Percentiles rank a stretch among this genome's conserved stretches.
phyloP scores from a whole-genome alignment of 257 asterid genomes.

The Oldenlandia corymbosa region DNA sequence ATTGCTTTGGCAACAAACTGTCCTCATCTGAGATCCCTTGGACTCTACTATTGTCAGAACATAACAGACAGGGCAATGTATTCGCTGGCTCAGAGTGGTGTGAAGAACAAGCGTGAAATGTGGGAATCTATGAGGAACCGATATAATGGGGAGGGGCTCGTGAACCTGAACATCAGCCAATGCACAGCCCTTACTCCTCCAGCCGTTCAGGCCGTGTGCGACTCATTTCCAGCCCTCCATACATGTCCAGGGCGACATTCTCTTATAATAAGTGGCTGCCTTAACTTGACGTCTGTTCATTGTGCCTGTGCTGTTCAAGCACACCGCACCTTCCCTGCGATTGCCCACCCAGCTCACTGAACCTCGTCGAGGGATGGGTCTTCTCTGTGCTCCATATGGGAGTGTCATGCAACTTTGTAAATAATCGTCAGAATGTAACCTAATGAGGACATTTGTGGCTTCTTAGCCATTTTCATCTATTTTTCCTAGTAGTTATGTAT shows the following conservation, averaged over 20 bases:
- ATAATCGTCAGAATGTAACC: background rate
- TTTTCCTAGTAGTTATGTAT: background rate
- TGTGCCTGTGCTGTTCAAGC: slow-evolving; percentile 73
- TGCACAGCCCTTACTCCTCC: slow-evolving; percentile 99
- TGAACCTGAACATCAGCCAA: slow-evolving; percentile 85
- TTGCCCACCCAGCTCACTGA: slow-evolving; percentile 70
- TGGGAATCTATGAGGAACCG: slow-evolving; percentile 63
- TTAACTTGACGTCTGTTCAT: slow-evolving; percentile 74
- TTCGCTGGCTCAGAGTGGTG: slow-evolving; percentile 76
- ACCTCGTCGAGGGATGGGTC: background rate
- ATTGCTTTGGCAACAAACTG: slow-evolving; percentile 81
- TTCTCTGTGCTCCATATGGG: slow-evolving; percentile 3
- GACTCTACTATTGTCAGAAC: slow-evolving; percentile 82
- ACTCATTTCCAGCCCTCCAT: slow-evolving; percentile 87
- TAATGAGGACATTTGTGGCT: slow-evolving; percentile 6
- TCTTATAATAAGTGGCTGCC: slow-evolving; percentile 87
- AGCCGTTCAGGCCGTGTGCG: slow-evolving; percentile 94
- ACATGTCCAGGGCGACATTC: slow-evolving; percentile 85
- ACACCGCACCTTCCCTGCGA: slow-evolving; percentile 41
- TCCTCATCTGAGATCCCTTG: slow-evolving; percentile 70
- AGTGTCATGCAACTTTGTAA: slow-evolving; percentile 3
- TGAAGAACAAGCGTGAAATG: slow-evolving; percentile 45
- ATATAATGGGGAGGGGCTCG: slow-evolving; percentile 76
- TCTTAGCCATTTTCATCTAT: background rate
- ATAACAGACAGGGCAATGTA: slow-evolving; percentile 91